Evolutionary conservation across 2,329 filamentous ascomycete genomes (phyloP).

Genomic region (Nemania diffusa): DNA sequence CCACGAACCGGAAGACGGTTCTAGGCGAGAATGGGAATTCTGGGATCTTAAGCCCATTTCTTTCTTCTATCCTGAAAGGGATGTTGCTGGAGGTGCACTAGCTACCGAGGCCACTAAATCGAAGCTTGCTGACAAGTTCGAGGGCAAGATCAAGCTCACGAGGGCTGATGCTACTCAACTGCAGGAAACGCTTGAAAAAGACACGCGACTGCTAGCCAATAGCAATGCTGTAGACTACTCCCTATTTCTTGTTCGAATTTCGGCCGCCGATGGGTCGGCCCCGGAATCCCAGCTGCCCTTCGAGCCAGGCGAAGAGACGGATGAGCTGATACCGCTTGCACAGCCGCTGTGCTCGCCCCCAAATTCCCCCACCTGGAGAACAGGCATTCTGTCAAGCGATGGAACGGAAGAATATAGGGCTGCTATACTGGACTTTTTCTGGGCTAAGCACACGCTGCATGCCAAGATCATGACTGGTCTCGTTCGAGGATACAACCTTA

Average conservation of each 20-base stretch:
- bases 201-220: constrained; percentile 70
- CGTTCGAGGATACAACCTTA: constrained; percentile 70
- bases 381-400: constrained; percentile 69
- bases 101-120: constrained; percentile 72
- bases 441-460: constrained; percentile 76
- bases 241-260: constrained; percentile 71
- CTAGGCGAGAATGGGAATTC: constrained; percentile 67
- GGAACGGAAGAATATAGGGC: constrained; percentile 74
- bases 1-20: constrained; percentile 51
- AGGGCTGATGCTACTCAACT: constrained; percentile 66
- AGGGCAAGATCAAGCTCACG: constrained; percentile 70
- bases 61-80: constrained; percentile 81
- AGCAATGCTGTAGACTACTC: constrained; percentile 80
- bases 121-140: constrained; percentile 73
- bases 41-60: constrained; percentile 79
- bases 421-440: constrained; percentile 79
- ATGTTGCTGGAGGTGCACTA: constrained; percentile 72
- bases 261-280: constrained; percentile 38
- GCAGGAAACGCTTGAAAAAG: constrained; percentile 64
- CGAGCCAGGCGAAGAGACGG: constrained; percentile 27
- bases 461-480: constrained; percentile 73
- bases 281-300: constrained; percentile 60
- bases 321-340: constrained; percentile 40
- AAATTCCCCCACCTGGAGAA: constrained; percentile 65
- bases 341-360: constrained; percentile 51